phyloP scores from a whole-genome alignment of 495 filamentous ascomycete genomes.

The Penicillium samsonianum region DNA sequence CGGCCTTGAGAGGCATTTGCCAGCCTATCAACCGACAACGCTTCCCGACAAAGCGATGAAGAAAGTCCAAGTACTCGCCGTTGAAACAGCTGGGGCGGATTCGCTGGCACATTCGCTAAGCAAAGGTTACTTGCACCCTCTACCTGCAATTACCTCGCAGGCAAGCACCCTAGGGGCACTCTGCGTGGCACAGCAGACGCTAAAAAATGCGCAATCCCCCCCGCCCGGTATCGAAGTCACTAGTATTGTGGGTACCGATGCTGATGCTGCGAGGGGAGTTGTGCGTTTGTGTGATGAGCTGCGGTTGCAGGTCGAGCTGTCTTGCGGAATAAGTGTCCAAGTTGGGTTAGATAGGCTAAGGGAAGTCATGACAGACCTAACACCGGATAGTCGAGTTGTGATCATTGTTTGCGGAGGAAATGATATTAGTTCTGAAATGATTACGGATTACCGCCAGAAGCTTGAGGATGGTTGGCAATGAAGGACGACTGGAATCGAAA shows the following conservation, averaged over 20 bases:
- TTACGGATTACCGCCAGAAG: slow-evolving; percentile 60
- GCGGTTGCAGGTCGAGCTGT: slow-evolving; percentile 72
- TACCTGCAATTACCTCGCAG: slow-evolving; percentile 73
- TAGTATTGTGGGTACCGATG: slow-evolving; percentile 70
- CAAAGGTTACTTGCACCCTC: slow-evolving; percentile 55
- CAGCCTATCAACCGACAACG: slow-evolving; percentile 7
- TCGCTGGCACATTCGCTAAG: slow-evolving; percentile 60
- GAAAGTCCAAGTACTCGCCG: slow-evolving; percentile 61
- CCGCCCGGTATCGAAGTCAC: slow-evolving; percentile 49
- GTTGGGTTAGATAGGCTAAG: slow-evolving; percentile 50
- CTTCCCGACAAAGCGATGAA: not conserved
- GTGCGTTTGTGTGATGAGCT: slow-evolving; percentile 74
- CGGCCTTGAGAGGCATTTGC: slow-evolving; percentile 57
- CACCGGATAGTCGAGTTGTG: slow-evolving; percentile 66
- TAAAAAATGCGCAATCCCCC: slow-evolving; percentile 53
- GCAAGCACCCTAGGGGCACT: slow-evolving; percentile 75
- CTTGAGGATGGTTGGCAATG: slow-evolving; percentile 37
- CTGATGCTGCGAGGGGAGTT: slow-evolving; percentile 73
- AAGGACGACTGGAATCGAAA: not conserved
- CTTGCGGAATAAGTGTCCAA: slow-evolving; percentile 77
- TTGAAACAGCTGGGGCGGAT: slow-evolving; percentile 79
- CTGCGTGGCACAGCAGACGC: slow-evolving; percentile 66
- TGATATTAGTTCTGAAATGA: slow-evolving; percentile 64
- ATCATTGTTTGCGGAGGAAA: slow-evolving; percentile 83
- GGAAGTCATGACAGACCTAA: slow-evolving; percentile 55